Base-by-base conservation (phyloP, 2,329 filamentous ascomycete species). In the Fusarium sp. region DNA sequence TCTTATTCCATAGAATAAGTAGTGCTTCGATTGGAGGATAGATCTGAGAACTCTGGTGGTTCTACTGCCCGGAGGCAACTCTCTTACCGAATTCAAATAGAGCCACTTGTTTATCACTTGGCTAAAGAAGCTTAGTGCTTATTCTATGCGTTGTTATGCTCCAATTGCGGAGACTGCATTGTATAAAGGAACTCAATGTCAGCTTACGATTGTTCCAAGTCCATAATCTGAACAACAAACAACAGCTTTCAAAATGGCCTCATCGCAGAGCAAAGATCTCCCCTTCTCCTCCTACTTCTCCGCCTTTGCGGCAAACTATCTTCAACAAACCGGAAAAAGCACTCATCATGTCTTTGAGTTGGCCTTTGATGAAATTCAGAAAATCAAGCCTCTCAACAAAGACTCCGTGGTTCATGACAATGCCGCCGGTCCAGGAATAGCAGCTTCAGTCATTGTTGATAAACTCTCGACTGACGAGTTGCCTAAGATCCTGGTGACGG, bases 341-440 rank as follows among this genome's bases (percentile, higher is more conserved):
- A 78, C 77, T 1, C 67, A 66, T 10, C 57, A 68, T 50, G 39
- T 74, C 8, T 74, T 78, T 39, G 68, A 57, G 6, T 12, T 53
- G 4, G 57, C 50, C 2, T 41, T 73, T 6, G 42, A 63, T 9
- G 66, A 73, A 3, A 66, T 78, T 6, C 55, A 67, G 18, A 43
- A 48, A 5, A 49, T 41, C 16, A 56, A 29, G 0, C 71, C 72
- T 11, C 63, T 79, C 13, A 72, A 48, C 9, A 63, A 70, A 13
- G 44, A 66, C 3, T 78, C 76, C 1, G 39, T 72, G 9, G 58
- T 79, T 9, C 77, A 79, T 52, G 77, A 79, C 41, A 78, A 75
- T 53, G 77, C 77, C 11, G 76, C 77, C 8, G 77, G 77, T 1
- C 77, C 77, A 0, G 77, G 77, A 10, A 75, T 74, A 3, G 77